Percentiles rank a stretch among this genome's conserved stretches.
phyloP scores from a whole-genome alignment of 352 stramenopile species.

The Pythium myriotylum region DNA sequence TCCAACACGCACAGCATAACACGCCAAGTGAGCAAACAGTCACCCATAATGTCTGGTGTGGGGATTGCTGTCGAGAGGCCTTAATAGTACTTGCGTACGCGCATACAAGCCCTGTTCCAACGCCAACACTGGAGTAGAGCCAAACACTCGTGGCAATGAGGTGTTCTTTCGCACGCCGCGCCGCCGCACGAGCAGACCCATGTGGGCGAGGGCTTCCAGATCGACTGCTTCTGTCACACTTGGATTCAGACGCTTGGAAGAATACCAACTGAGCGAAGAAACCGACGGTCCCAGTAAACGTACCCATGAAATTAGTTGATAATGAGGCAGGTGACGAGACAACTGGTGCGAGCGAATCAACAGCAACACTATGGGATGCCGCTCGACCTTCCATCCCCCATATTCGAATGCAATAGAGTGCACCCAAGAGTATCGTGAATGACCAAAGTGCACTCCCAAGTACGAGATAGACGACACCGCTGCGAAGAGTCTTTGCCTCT shows the following conservation, averaged over 20 bases:
- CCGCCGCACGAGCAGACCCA: constrained; percentile 12
- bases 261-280: constrained; percentile 52
- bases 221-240: neutral
- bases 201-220: neutral
- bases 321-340: neutral
- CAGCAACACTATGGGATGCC: neutral
- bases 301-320: constrained; percentile 44
- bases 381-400: constrained; percentile 32
- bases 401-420: constrained; percentile 49
- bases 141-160: constrained; percentile 23
- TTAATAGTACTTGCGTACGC: constrained; percentile 36
- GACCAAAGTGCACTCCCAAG: constrained; percentile 58
- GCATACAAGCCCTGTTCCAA: constrained; percentile 26
- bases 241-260: constrained; percentile 38
- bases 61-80: constrained; percentile 30
- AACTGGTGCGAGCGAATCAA: neutral
- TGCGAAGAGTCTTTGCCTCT: constrained; percentile 38
- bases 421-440: constrained; percentile 53
- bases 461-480: constrained; percentile 56
- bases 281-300: constrained; percentile 49
- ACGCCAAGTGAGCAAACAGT: constrained; percentile 39
- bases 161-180: constrained; percentile 20
- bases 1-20: constrained; percentile 42
- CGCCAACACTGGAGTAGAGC: constrained; percentile 19
- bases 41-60: constrained; percentile 34